A percentile compares a stretch with the other conserved stretches of the same genome.
These are phyloP conservation scores for Scheffersomyces stambukii DNA, from an alignment of 1,139 yeast species.

Conservation along the genomic window DNA sequence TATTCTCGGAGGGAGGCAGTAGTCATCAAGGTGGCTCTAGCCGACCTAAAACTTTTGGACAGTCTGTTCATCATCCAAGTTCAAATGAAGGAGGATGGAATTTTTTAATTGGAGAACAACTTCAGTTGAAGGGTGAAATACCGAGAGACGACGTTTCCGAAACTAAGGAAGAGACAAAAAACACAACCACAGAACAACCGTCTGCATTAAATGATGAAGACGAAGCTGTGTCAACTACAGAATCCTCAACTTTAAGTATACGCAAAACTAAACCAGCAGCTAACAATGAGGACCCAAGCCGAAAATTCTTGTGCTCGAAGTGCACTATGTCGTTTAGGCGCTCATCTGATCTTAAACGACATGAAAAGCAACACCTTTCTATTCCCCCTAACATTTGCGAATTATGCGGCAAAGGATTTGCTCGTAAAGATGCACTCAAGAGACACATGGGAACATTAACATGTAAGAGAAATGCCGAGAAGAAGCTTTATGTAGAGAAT, in stretches of 20 bases:
- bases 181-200: conserved; percentile 9
- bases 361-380: conserved; percentile 54
- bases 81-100: conserved; percentile 31
- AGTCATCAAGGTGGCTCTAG: not conserved
- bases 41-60: not conserved
- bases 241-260: not conserved
- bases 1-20: conserved; percentile 18
- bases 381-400: conserved; percentile 69
- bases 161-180: conserved; percentile 7
- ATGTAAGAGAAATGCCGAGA: conserved; percentile 64
- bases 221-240: conserved; percentile 2
- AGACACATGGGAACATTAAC: conserved; percentile 70
- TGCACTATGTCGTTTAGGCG: conserved; percentile 59
- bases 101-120: conserved; percentile 29
- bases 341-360: conserved; percentile 62
- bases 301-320: conserved; percentile 42
- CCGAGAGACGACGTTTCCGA: conserved; percentile 3
- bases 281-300: conserved; percentile 13
- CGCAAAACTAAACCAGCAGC: conserved; percentile 1
- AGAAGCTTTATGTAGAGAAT: conserved; percentile 34
- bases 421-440: conserved; percentile 74
- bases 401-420: conserved; percentile 75
- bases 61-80: conserved; percentile 9
- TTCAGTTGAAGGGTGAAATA: conserved; percentile 7
- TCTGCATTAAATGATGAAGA: conserved; percentile 6